Percentiles rank a stretch among this genome's conserved stretches.
These are phyloP conservation scores for Tylopilus felleus DNA, from an alignment of 768 basidiomycete genomes.

Conservation along the genomic window DNA sequence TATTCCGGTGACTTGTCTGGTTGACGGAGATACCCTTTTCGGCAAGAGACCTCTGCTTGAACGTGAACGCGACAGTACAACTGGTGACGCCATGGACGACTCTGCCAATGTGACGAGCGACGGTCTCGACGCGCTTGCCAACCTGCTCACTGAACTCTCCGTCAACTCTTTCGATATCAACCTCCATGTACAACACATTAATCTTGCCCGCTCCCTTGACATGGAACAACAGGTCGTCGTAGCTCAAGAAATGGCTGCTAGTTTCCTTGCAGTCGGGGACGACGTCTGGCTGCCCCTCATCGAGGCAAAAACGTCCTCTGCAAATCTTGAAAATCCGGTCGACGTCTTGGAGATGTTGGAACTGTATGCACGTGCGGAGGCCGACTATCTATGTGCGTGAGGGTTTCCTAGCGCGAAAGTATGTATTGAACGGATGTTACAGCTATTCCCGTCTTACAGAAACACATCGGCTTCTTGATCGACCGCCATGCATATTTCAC, in stretches of 20 bases:
- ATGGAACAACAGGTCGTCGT: slow-evolving; percentile 56
- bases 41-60: neutral
- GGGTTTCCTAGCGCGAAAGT: slow-evolving; percentile 3
- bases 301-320: slow-evolving; percentile 46
- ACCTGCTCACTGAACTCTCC: slow-evolving; percentile 55
- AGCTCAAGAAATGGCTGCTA: slow-evolving; percentile 65
- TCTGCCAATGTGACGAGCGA: slow-evolving; percentile 30
- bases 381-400: slow-evolving; percentile 76
- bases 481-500: slow-evolving; percentile 36
- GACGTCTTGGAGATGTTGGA: slow-evolving; percentile 55
- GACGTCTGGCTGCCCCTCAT: slow-evolving; percentile 76
- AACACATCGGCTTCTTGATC: slow-evolving; percentile 61
- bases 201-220: slow-evolving; percentile 51
- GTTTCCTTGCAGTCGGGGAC: slow-evolving; percentile 60
- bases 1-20: neutral
- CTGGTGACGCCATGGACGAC: slow-evolving; percentile 46
- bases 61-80: too few species aligned
- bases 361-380: slow-evolving; percentile 63
- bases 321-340: slow-evolving; percentile 49
- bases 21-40: slow-evolving; percentile 6
- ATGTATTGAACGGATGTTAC: slow-evolving; percentile 20
- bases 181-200: slow-evolving; percentile 66
- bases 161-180: slow-evolving; percentile 58
- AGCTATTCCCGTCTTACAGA: slow-evolving; percentile 76
- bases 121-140: slow-evolving; percentile 61